A percentile compares a stretch with the other conserved stretches of the same genome.
Conservation (phyloP, 139 green algal species). For the Tetradesmus obliquus region DNA sequence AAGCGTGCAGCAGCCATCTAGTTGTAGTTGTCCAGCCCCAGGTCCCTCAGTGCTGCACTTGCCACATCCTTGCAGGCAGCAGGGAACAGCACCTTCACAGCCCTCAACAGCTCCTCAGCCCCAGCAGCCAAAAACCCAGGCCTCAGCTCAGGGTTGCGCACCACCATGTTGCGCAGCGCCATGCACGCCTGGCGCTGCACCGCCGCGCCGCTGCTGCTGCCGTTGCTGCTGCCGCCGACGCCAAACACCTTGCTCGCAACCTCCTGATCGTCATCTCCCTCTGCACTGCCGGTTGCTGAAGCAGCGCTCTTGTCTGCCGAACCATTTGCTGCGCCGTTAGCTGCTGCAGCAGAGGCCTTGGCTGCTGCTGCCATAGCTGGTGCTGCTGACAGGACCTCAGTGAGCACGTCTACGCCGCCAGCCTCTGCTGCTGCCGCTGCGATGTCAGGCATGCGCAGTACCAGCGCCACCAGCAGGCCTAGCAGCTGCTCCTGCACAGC, state of each 20-base stretch:
- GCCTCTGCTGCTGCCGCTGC: constrained; percentile 55
- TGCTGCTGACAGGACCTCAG: constrained; percentile 19
- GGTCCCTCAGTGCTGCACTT: constrained; percentile 84
- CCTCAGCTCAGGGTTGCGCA: constrained; percentile 75
- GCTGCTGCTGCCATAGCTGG: constrained; percentile 21
- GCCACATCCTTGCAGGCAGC: constrained; percentile 79
- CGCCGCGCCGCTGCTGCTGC: constrained; percentile 40
- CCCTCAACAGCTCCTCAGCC: constrained; percentile 72
- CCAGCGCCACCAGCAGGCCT: constrained; percentile 79
- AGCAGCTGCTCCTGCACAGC: constrained; percentile 72
- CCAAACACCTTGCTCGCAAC: constrained; percentile 35
- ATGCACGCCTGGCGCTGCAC: constrained; percentile 77
- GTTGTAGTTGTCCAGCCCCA: constrained; percentile 89
- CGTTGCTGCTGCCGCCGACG: constrained; percentile 44
- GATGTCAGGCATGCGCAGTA: constrained; percentile 79
- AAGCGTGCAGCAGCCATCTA: background rate
- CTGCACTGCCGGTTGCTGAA: constrained; percentile 21
- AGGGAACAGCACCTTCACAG: constrained; percentile 64
- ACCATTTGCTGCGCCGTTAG: background rate
- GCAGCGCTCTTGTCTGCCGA: background rate
- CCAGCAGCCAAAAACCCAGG: constrained; percentile 69
- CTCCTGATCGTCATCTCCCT: constrained; percentile 35
- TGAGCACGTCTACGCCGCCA: constrained; percentile 47
- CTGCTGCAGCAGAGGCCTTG: constrained; percentile 19
- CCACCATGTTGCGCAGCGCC: constrained; percentile 84